Base-by-base conservation (phyloP, 108 stramenopile species). In the Skeletonema tropicum region DNA sequence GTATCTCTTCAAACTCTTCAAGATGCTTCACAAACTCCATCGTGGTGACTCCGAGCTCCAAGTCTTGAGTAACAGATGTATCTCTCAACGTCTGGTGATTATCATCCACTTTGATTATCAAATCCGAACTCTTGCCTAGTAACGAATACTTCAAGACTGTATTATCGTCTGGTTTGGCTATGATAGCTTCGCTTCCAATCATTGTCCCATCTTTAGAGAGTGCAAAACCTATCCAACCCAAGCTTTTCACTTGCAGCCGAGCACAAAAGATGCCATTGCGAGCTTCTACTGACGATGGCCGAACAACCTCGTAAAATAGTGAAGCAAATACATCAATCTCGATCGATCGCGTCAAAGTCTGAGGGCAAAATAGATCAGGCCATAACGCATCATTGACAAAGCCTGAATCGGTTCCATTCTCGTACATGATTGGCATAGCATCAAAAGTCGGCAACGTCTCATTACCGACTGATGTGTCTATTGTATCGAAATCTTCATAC, bases 181-280 rank as follows among this genome's bases (percentile, higher is more conserved):
- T 79, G 23, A 88, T 57, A 23, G 85, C 88, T 5, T 77, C 68
- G 14, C 79, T 76, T 12, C 85, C 85, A 25, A 82, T 57, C 88
- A 88, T 88, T 26, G 49, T 61, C 6, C 79, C 85, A 69, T 77
- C 61, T 15, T 26, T 23, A 46, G 64, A 69, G 19, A 83, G 45
- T 3, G 70, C 85, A 17, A 84, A 62, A 15, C 75, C 88, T 5
- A 88, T 10, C 88, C 88, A 88, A 0, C 58, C 71, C 23, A 39
- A 39, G 11, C 38, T 39, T 39, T 39, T 39, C 38, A 39, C 38
- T 39, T 39, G 38, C 38, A 39, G 2, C 38, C 38, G 38, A 11
- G 38, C 38, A 39, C 38, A 39, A 2, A 39, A 39, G 0, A 39
- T 39, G 11, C 38, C 38, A 10, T 39, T 39, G 0, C 38, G 38